Base-by-base conservation (phyloP, 1,139 yeast genomes). In the Geotrichum phurueaensis region DNA sequence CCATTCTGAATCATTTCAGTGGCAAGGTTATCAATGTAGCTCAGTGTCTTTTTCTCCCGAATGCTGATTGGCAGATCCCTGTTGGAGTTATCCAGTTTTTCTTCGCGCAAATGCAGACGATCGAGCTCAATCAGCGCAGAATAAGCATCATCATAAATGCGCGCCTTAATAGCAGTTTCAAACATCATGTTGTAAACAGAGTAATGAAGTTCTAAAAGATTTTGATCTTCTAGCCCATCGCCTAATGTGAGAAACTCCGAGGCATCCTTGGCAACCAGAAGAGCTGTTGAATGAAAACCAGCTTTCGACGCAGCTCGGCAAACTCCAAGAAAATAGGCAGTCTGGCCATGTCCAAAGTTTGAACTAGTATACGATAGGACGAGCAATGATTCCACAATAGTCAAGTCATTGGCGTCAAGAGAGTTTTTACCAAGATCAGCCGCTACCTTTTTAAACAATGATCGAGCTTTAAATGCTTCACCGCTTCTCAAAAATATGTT, bases 231-330 rank as follows among this genome's bases (percentile, higher is more conserved):
- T 22, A 54, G 29, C 9, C 25, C 54, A 5, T 29, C 31, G 9
- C 50, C 60, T 48, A 57, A 36, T 48, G 53, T 13, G 20, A 62
- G 54, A 47, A 54, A 56, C 3, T 53, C 55, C 23, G 56, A 58
- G 4, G 66, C 64, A 29, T 57, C 59, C 50, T 62, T 59, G 4
- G 63, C 64, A 25, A 65, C 55, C 57, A 55, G 53, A 2, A 65
- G 58, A 1, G 67, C 64, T 7, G 57, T 75, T 25, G 85, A 74
- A 63, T 84, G 81, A 68, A 86, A 90, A 63, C 78, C 67, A 53
- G 51, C 53, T 10, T 71, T 65, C 9, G 58, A 56, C 18, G 64
- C 64, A n/a, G 60, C 57, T 25, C 45, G 27, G 0, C 65, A 56
- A 18, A 57, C 59, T 18, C 54, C 60, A 20, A 39, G 56, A 33